Conservation (phyloP, 2,329 filamentous ascomycete species). For the Claviceps lovelessii region DNA sequence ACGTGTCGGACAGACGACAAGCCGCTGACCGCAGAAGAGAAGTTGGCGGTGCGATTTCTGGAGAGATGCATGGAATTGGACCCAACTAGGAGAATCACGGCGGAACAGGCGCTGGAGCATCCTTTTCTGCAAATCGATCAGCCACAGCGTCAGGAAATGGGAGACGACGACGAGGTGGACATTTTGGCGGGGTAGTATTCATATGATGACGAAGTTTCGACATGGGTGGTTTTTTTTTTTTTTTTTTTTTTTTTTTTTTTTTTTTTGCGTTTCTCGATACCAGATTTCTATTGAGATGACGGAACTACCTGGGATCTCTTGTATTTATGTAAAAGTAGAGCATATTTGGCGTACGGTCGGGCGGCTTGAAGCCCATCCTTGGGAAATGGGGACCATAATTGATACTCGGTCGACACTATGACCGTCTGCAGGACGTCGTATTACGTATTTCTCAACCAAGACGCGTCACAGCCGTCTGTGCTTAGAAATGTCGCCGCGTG, state of each 20-base stretch:
- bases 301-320: neutral
- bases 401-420: neutral
- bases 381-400: neutral
- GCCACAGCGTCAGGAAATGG: constrained; percentile 16
- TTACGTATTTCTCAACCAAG: neutral
- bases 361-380: neutral
- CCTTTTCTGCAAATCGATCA: constrained; percentile 42
- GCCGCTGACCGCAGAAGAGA: constrained; percentile 51
- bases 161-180: constrained; percentile 42
- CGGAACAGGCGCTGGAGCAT: constrained; percentile 58
- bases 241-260: neutral
- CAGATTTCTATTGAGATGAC: neutral
- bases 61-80: constrained; percentile 62
- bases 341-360: constrained; percentile 1
- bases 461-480: neutral
- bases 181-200: constrained; percentile 22
- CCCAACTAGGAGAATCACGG: constrained; percentile 58
- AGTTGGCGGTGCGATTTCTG: constrained; percentile 58
- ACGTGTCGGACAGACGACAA: constrained; percentile 56
- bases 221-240: neutral
- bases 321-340: neutral
- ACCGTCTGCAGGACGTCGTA: neutral
- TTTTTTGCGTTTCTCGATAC: neutral
- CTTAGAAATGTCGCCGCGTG: neutral
- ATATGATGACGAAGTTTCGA: neutral